Evolutionary conservation across 176 grass and related monocot genomes (phyloP).

Genomic region (Musa acuminata): DNA sequence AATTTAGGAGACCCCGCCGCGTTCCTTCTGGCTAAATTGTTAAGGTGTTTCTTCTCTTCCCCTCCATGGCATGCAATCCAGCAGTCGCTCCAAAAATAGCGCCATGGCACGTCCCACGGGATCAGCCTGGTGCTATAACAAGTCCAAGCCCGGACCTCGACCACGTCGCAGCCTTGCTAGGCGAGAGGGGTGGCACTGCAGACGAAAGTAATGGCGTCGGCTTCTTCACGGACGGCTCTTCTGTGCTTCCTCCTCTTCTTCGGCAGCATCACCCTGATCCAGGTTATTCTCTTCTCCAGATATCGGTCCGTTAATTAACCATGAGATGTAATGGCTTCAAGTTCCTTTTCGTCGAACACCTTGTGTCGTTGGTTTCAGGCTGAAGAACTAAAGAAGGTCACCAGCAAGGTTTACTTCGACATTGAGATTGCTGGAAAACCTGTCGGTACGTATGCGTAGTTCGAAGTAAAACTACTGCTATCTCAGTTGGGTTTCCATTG

Average conservation of each 20-base stretch:
- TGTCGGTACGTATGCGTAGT: slow-evolving; percentile 31
- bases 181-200: no score
- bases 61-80: no score
- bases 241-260: slow-evolving; percentile 57
- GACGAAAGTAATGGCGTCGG: no score
- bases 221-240: slow-evolving; percentile 7
- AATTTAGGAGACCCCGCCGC: neutral
- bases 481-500: no score
- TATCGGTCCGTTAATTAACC: neutral
- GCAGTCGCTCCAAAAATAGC: no score
- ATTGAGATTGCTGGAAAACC: slow-evolving; percentile 68
- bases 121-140: no score
- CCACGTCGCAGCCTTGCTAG: no score
- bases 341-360: neutral
- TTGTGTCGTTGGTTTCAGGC: slow-evolving; percentile 28
- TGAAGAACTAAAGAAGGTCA: slow-evolving; percentile 60
- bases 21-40: neutral
- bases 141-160: no score
- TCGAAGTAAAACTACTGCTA: no score
- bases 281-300: slow-evolving; percentile 42
- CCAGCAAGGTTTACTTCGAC: slow-evolving; percentile 83
- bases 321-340: no score
- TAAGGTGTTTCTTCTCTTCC: no score
- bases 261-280: slow-evolving; percentile 47
- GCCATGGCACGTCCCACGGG: no score